Evolutionary conservation across 176 grass and related monocot genomes (phyloP).

Genomic region (Tillandsia leiboldiana): DNA sequence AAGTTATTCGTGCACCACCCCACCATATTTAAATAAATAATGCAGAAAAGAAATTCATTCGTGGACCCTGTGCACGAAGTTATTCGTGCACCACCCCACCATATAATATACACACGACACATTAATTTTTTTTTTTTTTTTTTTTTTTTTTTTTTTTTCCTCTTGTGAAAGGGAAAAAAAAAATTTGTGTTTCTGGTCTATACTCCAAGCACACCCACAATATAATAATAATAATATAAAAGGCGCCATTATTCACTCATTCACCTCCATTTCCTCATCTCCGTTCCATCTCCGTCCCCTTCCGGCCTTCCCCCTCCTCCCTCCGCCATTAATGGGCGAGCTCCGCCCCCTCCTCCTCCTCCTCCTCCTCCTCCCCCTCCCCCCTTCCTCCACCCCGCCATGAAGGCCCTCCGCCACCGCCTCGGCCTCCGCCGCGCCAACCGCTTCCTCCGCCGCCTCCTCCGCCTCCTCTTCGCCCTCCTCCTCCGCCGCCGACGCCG

Average conservation of each 20-base stretch:
- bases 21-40: background rate
- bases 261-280: background rate
- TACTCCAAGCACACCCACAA: too few species aligned
- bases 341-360: too few species aligned
- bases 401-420: constrained; percentile 10
- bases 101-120: background rate
- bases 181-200: too few species aligned
- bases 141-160: too few species aligned
- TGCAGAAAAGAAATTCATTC: too few species aligned
- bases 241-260: background rate
- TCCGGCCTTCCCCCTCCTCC: background rate
- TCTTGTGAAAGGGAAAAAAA: background rate
- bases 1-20: background rate
- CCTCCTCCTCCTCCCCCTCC: background rate
- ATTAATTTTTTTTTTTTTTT: too few species aligned
- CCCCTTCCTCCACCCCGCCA: background rate
- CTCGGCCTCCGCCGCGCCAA: constrained; percentile 42
- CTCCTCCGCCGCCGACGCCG: constrained; percentile 28
- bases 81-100: background rate
- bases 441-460: constrained; percentile 56
- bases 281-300: background rate
- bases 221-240: background rate
- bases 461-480: constrained; percentile 53
- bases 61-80: too few species aligned
- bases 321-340: background rate